phyloP scores from a whole-genome alignment of 768 basidiomycete genomes.

The Boletus speciosus region DNA sequence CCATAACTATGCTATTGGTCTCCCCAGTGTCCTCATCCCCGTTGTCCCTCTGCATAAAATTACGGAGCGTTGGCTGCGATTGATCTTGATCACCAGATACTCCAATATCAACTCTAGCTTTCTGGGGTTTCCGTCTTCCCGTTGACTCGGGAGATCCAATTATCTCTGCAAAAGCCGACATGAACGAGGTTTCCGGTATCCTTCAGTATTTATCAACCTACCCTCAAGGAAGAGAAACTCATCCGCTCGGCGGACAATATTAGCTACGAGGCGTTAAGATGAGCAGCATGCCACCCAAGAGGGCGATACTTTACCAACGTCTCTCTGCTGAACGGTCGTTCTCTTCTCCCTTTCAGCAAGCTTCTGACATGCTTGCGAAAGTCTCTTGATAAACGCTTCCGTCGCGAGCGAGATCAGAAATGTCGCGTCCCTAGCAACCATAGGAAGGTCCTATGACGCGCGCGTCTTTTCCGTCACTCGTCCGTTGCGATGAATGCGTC shows the following conservation, averaged over 20 bases:
- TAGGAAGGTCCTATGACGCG: constrained; percentile 61
- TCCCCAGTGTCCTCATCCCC: constrained; percentile 23
- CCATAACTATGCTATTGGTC: constrained; percentile 41
- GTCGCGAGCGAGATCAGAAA: constrained; percentile 80
- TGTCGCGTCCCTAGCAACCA: constrained; percentile 72
- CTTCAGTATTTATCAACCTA: constrained; percentile 23
- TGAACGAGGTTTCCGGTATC: background rate
- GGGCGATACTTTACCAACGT: constrained; percentile 56
- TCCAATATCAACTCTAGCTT: constrained; percentile 23
- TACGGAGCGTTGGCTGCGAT: constrained; percentile 42
- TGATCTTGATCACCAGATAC: constrained; percentile 18
- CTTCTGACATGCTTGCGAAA: constrained; percentile 68
- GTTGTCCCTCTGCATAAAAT: constrained; percentile 40
- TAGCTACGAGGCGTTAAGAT: constrained; percentile 38
- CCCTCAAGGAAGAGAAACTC: constrained; percentile 81
- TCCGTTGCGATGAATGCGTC: background rate
- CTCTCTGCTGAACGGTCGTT: constrained; percentile 71
- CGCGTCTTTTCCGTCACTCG: background rate
- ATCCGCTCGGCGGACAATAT: constrained; percentile 60
- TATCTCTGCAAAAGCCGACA: constrained; percentile 42
- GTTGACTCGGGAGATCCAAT: constrained; percentile 52
- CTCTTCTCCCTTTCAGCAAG: constrained; percentile 71
- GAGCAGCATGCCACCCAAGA: background rate
- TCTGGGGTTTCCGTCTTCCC: constrained; percentile 41
- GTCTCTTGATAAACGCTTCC: constrained; percentile 80